These are phyloP conservation scores for Ustilago loliicola DNA, from an alignment of 1,284 basidiomycete genomes.

Conservation along the genomic window DNA sequence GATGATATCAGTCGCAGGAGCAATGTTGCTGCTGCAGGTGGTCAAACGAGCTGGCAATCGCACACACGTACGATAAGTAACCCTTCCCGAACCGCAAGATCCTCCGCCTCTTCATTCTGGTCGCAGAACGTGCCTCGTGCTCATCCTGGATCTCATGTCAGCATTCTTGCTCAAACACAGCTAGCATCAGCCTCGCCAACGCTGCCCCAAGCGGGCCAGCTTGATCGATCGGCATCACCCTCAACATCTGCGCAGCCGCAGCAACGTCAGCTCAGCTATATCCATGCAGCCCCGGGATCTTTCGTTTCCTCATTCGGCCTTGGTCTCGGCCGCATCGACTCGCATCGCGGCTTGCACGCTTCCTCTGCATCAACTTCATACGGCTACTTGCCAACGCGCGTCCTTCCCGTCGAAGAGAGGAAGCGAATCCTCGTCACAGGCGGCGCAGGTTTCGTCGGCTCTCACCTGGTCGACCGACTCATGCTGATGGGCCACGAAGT, in stretches of 20 bases:
- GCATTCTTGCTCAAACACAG: conserved; percentile 40
- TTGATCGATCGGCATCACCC: neutral
- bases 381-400: conserved; percentile 86
- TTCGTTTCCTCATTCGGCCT: conserved; percentile 16
- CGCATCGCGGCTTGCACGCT: conserved; percentile 1
- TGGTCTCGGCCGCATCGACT: conserved; percentile 17
- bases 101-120: conserved; percentile 40
- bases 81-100: conserved; percentile 10
- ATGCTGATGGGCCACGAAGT: conserved; percentile 98
- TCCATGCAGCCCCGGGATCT: conserved; percentile 42
- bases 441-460: conserved; percentile 95
- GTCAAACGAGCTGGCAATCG: conserved; percentile 5
- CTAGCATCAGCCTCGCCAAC: neutral
- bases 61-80: conserved; percentile 38
- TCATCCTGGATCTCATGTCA: conserved; percentile 45
- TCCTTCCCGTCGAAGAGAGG: conserved; percentile 81
- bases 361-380: conserved; percentile 16
- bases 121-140: conserved; percentile 35
- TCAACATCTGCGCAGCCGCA: conserved; percentile 5
- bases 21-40: neutral
- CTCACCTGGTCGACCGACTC: conserved; percentile 90
- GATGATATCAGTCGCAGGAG: neutral
- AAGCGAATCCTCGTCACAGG: conserved; percentile 94
- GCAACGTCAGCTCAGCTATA: conserved; percentile 40
- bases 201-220: neutral